phyloP scores from a whole-genome alignment of 768 basidiomycete species.

The Pulveroboletus sp. region DNA sequence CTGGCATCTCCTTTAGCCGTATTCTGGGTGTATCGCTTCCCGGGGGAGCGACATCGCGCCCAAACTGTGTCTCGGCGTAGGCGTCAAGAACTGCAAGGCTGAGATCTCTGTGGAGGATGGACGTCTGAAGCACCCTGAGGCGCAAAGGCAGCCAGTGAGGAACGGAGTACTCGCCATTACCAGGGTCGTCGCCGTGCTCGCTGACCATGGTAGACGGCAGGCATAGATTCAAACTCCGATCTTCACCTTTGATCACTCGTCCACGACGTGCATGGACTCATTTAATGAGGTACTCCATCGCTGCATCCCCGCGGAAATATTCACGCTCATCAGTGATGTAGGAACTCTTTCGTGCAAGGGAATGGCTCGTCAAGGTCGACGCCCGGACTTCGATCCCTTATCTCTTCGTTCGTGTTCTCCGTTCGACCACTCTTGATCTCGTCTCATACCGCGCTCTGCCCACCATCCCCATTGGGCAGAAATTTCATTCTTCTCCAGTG shows the following conservation, averaged over 20 bases:
- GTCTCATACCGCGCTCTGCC: conserved; percentile 1
- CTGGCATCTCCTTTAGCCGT: conserved; percentile 78
- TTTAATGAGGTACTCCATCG: conserved; percentile 39
- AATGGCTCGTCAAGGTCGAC: conserved; percentile 73
- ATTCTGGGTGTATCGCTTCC: conserved; percentile 56
- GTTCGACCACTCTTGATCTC: conserved; percentile 7
- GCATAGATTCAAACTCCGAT: conserved; percentile 24
- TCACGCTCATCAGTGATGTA: conserved; percentile 21
- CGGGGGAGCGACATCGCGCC: conserved; percentile 53
- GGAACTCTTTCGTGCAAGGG: conserved; percentile 59
- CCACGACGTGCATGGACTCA: conserved; percentile 37
- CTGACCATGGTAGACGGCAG: conserved; percentile 9
- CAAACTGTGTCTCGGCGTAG: conserved; percentile 65
- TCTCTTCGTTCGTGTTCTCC: conserved; percentile 54
- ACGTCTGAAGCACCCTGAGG: conserved; percentile 33
- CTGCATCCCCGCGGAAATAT: not conserved
- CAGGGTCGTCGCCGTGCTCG: conserved; percentile 39
- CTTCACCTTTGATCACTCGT: not conserved
- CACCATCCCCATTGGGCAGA: conserved; percentile 38
- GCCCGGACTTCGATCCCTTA: conserved; percentile 58
- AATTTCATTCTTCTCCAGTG: conserved; percentile 52
- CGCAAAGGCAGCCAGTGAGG: conserved; percentile 38
- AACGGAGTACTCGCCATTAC: conserved; percentile 34
- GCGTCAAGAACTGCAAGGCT: conserved; percentile 60
- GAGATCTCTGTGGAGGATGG: conserved; percentile 47